Conservation (phyloP, 2,329 filamentous ascomycete genomes). For the Talaromyces sp. region DNA sequence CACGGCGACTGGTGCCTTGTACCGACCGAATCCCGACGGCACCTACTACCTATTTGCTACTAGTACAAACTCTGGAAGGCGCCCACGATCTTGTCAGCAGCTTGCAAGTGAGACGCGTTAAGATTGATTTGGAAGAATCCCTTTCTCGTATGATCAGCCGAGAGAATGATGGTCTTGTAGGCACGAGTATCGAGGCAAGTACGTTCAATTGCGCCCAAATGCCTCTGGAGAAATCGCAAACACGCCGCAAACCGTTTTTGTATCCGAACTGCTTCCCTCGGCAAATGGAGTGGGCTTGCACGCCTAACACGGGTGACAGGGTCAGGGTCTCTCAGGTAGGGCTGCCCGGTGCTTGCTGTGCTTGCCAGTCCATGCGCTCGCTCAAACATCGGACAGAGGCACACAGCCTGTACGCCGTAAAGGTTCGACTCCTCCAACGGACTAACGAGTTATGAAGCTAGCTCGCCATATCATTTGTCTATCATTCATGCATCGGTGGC, state of each 20-base stretch:
- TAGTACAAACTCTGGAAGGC: background rate
- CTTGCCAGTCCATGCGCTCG: background rate
- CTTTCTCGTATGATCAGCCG: background rate
- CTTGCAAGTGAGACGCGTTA: background rate
- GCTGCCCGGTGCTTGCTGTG: background rate
- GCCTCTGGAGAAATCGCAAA: background rate
- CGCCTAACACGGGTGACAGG: background rate
- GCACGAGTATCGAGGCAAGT: background rate
- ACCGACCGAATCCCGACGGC: background rate
- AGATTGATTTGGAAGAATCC: background rate
- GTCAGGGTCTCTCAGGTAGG: background rate
- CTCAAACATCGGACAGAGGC: background rate
- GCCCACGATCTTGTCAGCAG: background rate
- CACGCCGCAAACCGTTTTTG: background rate
- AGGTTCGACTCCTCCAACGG: background rate
- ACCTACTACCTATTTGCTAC: slow-evolving; percentile 5
- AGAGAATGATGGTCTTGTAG: background rate
- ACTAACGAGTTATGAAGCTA: background rate
- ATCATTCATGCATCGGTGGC: background rate
- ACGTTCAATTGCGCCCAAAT: background rate
- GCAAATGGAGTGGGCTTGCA: background rate
- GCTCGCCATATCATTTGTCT: background rate
- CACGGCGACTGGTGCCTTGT: background rate
- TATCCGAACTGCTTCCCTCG: background rate
- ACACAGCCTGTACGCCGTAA: background rate